Evolutionary conservation across 148 eudicot genomes (phyloP).

Genomic region (Rhododendron henanense): DNA sequence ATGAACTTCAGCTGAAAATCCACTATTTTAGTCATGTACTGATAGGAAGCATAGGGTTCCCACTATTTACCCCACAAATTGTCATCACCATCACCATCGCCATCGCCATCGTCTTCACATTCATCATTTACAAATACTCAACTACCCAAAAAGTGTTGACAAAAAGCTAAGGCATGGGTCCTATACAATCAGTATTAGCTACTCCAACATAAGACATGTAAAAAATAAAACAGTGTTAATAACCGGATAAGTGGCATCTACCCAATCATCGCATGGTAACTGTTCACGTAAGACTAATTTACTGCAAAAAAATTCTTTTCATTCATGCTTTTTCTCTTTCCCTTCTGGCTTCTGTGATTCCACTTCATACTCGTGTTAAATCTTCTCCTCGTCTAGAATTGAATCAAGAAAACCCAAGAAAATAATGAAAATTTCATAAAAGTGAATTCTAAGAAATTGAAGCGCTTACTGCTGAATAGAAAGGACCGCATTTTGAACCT

Average conservation of each 20-base stretch:
- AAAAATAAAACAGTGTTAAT: neutral
- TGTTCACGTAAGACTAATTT: neutral
- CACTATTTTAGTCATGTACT: neutral
- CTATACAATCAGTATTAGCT: constrained; percentile 4
- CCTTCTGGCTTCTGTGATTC: neutral
- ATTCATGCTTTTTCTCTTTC: neutral
- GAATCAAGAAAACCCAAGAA: neutral
- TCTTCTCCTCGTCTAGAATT: neutral
- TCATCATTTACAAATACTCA: neutral
- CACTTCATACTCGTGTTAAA: neutral
- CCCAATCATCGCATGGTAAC: neutral
- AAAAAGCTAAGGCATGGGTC: neutral
- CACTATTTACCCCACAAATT: neutral
- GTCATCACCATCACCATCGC: neutral
- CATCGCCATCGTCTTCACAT: neutral
- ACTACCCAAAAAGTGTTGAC: too few relatives aligned
- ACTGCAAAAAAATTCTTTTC: neutral
- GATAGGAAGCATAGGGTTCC: neutral
- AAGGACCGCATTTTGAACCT: too few relatives aligned
- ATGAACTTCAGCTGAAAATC: neutral
- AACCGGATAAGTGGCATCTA: neutral
- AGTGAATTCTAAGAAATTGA: neutral
- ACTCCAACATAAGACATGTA: neutral
- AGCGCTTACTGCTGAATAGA: constrained; percentile 35
- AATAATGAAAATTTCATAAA: neutral